Conservation (phyloP, 345 rosid genomes). For the Murraya paniculata region DNA sequence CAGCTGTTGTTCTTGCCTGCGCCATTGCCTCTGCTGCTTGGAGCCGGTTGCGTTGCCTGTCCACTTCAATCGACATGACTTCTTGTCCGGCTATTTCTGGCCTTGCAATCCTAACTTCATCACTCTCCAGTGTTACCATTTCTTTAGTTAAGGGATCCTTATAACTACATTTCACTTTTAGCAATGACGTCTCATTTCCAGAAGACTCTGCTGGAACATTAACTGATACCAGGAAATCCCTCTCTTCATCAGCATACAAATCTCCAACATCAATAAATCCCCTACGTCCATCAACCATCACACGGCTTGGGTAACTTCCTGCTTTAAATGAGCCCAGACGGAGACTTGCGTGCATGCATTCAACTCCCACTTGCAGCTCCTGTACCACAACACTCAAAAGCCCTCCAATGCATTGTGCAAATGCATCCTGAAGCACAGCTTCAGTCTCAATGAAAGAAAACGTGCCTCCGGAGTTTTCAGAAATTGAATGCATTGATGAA, state of each 20-base stretch:
- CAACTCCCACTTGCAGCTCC: constrained; percentile 68
- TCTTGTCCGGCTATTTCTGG: constrained; percentile 47
- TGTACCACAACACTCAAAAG: constrained; percentile 91
- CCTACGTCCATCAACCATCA: constrained; percentile 38
- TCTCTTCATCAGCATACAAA: constrained; percentile 90
- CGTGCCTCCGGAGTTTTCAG: constrained; percentile 88
- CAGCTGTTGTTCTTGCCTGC: constrained; percentile 71
- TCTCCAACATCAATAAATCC: constrained; percentile 80
- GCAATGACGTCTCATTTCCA: constrained; percentile 45
- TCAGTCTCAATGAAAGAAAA: constrained; percentile 94
- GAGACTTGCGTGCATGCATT: constrained; percentile 47
- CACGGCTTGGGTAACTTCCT: constrained; percentile 67
- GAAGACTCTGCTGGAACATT: constrained; percentile 62
- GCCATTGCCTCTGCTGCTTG: constrained; percentile 91
- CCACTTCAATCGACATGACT: constrained; percentile 76
- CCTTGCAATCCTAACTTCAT: constrained; percentile 56
- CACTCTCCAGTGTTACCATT: constrained; percentile 46
- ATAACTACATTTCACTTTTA: constrained; percentile 71
- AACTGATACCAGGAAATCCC: constrained; percentile 80
- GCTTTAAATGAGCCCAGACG: constrained; percentile 63
- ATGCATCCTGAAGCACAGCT: constrained; percentile 89
- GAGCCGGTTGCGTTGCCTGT: constrained; percentile 86
- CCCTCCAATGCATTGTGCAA: constrained; percentile 99
- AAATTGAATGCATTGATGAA: constrained; percentile 84
- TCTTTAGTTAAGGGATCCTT: constrained; percentile 79